Evolutionary conservation across 306 rosid species (phyloP).

Genomic region (Malus asiatica): DNA sequence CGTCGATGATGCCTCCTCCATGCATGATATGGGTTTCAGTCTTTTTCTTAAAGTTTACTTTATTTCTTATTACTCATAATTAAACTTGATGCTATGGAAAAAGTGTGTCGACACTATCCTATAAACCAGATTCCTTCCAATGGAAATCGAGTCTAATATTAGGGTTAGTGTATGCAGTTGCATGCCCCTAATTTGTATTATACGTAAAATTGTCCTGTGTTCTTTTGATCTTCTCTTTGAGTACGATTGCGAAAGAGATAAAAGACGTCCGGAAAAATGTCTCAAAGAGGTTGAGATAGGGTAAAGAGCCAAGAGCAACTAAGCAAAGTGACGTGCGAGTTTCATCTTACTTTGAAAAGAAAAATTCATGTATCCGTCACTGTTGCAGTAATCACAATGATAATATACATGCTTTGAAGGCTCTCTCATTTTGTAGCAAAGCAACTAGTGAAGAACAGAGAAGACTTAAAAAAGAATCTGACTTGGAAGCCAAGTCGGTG

Average conservation of each 20-base stretch:
- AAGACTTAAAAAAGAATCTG: not conserved
- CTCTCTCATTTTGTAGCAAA: not conserved
- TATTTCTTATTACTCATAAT: slow-evolving; percentile 6
- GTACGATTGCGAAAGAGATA: not conserved
- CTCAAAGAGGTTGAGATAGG: not conserved
- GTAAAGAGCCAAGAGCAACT: not conserved
- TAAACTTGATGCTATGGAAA: not conserved
- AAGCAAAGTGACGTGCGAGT: not conserved
- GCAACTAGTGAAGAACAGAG: not conserved
- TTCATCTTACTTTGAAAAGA: no score
- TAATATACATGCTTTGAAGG: not conserved
- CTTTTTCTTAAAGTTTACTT: slow-evolving; percentile 36
- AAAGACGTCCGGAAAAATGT: no score
- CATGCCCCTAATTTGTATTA: no score
- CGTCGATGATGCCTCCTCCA: slow-evolving; percentile 19
- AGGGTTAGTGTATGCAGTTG: not conserved
- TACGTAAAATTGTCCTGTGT: no score
- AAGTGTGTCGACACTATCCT: slow-evolving; percentile 13
- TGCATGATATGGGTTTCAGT: slow-evolving; percentile 15
- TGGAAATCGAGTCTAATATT: not conserved
- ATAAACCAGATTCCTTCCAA: not conserved
- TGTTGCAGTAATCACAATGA: not conserved
- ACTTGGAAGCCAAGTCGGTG: not conserved
- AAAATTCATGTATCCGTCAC: not conserved
- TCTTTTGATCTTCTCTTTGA: not conserved